A percentile compares a stretch with the other conserved stretches of the same genome.
These are phyloP conservation scores for Trametes maxima DNA, from an alignment of 768 basidiomycete genomes.

Conservation along the genomic window DNA sequence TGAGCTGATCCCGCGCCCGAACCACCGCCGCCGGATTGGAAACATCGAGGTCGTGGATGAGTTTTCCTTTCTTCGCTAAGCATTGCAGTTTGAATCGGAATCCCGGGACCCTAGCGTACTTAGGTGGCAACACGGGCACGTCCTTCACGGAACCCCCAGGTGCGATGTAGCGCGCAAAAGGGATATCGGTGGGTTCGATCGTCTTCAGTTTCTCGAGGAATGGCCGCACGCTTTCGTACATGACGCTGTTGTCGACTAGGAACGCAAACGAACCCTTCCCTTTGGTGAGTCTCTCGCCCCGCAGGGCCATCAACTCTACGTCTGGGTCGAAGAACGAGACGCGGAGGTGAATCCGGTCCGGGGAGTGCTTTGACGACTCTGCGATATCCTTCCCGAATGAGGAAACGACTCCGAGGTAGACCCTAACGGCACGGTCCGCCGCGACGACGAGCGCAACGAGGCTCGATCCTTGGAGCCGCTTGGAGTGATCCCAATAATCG, in stretches of 20 bases:
- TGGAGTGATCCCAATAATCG: conserved; percentile 65
- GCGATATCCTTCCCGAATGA: conserved; percentile 48
- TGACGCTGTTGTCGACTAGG: conserved; percentile 62
- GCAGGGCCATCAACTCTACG: conserved; percentile 50
- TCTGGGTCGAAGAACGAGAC: conserved; percentile 66
- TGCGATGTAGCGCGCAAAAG: conserved; percentile 55
- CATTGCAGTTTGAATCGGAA: conserved; percentile 67
- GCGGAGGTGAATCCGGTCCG: conserved; percentile 44
- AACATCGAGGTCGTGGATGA: conserved; percentile 44
- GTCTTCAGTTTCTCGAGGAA: conserved; percentile 62
- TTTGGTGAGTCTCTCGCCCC: conserved; percentile 36
- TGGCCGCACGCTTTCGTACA: conserved; percentile 69
- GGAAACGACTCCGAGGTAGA: conserved; percentile 57
- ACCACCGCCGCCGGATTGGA: conserved; percentile 41
- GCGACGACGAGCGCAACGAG: conserved; percentile 61
- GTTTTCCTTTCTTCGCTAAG: conserved; percentile 39
- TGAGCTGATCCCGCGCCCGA: conserved; percentile 48
- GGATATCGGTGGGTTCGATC: conserved; percentile 57
- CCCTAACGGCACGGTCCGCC: conserved; percentile 28
- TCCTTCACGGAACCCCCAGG: conserved; percentile 38
- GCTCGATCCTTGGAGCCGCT: conserved; percentile 61
- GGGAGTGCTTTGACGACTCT: conserved; percentile 41
- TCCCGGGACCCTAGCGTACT: conserved; percentile 52
- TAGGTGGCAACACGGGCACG: conserved; percentile 50
- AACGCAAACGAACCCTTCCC: conserved; percentile 31